Conservation (phyloP, 192 early-diverging fungal species). For the Rhizophagus clarus region DNA sequence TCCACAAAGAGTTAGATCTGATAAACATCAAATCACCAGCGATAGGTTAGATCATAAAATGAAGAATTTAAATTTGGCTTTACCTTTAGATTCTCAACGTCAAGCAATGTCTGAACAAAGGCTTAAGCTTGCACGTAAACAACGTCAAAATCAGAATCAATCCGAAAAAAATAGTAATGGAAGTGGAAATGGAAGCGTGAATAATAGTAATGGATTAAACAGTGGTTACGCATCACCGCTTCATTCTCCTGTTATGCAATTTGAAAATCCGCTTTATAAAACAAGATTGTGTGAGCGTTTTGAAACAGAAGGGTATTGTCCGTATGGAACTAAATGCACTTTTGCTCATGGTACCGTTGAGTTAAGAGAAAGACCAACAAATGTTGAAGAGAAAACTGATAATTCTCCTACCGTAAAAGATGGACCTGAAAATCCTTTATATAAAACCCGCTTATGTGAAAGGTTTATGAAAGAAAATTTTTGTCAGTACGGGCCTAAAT, state of each 20-base stretch:
- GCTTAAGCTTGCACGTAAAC: constrained; percentile 22
- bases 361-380: constrained; percentile 57
- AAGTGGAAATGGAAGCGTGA: constrained; percentile 35
- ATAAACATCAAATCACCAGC: constrained; percentile 44
- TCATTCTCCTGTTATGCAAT: constrained; percentile 43
- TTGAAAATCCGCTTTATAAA: constrained; percentile 83
- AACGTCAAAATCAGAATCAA: constrained; percentile 35
- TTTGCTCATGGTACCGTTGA: constrained; percentile 77
- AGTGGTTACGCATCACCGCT: constrained; percentile 31
- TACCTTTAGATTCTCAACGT: constrained; percentile 50
- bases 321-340: constrained; percentile 70
- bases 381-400: constrained; percentile 22
- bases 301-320: constrained; percentile 73
- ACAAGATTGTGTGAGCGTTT: constrained; percentile 85
- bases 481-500: constrained; percentile 86
- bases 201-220: constrained; percentile 25
- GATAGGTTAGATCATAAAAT: constrained; percentile 45
- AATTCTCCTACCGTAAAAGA: constrained; percentile 22
- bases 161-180: constrained; percentile 33
- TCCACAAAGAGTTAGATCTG: constrained; percentile 42
- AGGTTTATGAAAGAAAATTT: constrained; percentile 74
- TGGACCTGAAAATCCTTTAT: constrained; percentile 65
- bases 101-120: constrained; percentile 43
- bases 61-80: constrained; percentile 53
- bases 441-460: constrained; percentile 85